phyloP scores from a whole-genome alignment of 768 basidiomycete species.

The Calocera cornea region DNA sequence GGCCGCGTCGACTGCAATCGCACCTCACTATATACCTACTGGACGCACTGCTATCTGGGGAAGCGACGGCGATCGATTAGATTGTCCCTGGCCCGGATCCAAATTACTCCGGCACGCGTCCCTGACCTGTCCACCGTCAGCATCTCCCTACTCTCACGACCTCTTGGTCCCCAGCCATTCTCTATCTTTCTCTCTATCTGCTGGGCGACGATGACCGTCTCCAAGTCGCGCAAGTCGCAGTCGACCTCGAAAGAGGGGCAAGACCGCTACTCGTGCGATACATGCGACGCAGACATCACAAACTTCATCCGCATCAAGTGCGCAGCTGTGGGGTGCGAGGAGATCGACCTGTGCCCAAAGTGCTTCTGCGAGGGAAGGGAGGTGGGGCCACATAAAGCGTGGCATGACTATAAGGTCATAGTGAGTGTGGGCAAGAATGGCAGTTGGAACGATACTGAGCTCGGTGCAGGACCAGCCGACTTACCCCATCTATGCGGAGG shows the following conservation, averaged over 20 bases:
- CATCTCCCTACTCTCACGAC: neutral
- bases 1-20: no score
- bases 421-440: conserved; percentile 31
- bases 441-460: neutral
- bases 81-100: neutral
- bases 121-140: neutral
- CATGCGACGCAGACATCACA: conserved; percentile 76
- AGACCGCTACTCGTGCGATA: conserved; percentile 40
- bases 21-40: no score
- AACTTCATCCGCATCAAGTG: conserved; percentile 96
- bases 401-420: conserved; percentile 84
- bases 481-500: conserved; percentile 84
- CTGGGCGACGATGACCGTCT: neutral
- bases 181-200: neutral
- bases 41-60: no score
- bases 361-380: conserved; percentile 92
- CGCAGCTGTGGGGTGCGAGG: conserved; percentile 64
- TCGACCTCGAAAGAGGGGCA: neutral
- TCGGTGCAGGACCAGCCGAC: conserved; percentile 73
- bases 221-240: neutral
- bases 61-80: neutral
- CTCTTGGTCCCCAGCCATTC: neutral
- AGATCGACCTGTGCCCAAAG: conserved; percentile 80
- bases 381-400: conserved; percentile 67
- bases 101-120: neutral